These are phyloP conservation scores for Eutrema yunnanense DNA, from an alignment of 345 rosid species.

Conservation along the genomic window DNA sequence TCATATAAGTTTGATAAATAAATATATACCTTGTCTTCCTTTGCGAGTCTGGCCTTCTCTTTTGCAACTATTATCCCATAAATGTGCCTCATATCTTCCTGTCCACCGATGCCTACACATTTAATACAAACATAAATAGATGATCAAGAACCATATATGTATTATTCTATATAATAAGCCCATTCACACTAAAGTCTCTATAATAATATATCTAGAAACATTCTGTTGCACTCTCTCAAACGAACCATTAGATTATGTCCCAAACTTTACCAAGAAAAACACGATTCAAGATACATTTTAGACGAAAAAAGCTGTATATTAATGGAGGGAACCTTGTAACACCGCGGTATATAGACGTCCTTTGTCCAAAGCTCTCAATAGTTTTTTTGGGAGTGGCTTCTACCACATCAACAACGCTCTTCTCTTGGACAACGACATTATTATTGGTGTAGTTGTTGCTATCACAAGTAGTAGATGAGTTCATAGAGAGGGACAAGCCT, in stretches of 20 bases:
- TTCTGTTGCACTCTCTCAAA: background rate
- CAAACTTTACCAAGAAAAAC: background rate
- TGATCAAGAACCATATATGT: background rate
- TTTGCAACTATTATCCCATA: slow-evolving; percentile 83
- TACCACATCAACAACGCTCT: slow-evolving; percentile 19
- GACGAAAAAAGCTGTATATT: background rate
- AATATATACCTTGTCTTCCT: slow-evolving; percentile 65
- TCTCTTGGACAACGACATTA: slow-evolving; percentile 26
- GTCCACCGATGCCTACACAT: slow-evolving; percentile 75
- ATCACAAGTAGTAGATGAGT: slow-evolving; percentile 34
- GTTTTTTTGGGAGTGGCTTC: slow-evolving; percentile 71
- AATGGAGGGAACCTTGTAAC: slow-evolving; percentile 59
- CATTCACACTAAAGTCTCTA: background rate
- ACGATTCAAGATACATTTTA: background rate
- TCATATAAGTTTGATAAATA: background rate
- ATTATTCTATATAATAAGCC: background rate
- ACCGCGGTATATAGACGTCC: slow-evolving; percentile 93
- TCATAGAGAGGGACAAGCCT: slow-evolving; percentile 61
- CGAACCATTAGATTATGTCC: slow-evolving; percentile 3
- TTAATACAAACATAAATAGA: background rate
- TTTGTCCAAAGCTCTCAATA: slow-evolving; percentile 78
- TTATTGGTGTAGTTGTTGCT: slow-evolving; percentile 9
- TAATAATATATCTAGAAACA: slow-evolving; percentile 4
- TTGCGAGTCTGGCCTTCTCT: slow-evolving; percentile 89
- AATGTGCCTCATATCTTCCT: slow-evolving; percentile 80